These are phyloP conservation scores for Syzygium aromaticum DNA, from an alignment of 345 rosid genomes.

Conservation along the genomic window DNA sequence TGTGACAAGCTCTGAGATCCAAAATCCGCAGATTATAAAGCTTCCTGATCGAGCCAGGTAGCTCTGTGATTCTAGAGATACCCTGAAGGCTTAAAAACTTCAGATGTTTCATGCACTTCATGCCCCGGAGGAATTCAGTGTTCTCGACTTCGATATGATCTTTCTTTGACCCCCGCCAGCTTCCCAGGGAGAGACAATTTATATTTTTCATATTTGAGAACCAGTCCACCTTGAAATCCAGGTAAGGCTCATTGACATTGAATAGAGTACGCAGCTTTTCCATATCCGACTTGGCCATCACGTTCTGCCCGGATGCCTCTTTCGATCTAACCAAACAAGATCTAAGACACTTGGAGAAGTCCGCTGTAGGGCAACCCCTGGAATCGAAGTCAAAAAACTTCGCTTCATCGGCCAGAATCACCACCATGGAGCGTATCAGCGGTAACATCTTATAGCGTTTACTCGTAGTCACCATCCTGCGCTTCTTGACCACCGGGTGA, in stretches of 20 bases:
- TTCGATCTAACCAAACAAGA: neutral
- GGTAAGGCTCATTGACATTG: conserved; percentile 16
- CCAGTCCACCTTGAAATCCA: conserved; percentile 10
- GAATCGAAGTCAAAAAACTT: neutral
- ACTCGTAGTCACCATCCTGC: neutral
- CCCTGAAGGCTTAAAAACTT: conserved; percentile 35
- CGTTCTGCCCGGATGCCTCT: neutral
- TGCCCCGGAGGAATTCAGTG: conserved; percentile 13
- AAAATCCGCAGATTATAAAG: conserved; percentile 19
- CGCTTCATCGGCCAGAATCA: neutral
- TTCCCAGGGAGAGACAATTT: conserved; percentile 24
- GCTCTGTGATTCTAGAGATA: conserved; percentile 20
- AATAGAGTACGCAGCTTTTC: conserved; percentile 9
- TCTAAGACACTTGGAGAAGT: neutral
- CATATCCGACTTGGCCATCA: neutral
- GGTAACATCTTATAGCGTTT: conserved; percentile 7
- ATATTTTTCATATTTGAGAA: conserved; percentile 13
- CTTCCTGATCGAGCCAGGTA: conserved; percentile 7
- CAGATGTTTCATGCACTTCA: conserved; percentile 5
- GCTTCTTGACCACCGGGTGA: neutral
- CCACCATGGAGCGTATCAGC: neutral
- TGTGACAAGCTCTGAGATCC: conserved; percentile 29
- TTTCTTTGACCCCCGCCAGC: conserved; percentile 15
- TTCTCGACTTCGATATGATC: conserved; percentile 30
- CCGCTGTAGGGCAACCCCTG: neutral